Evolutionary conservation across 2,329 filamentous ascomycete species (phyloP).

Genomic region (Botrytis sinoallii): DNA sequence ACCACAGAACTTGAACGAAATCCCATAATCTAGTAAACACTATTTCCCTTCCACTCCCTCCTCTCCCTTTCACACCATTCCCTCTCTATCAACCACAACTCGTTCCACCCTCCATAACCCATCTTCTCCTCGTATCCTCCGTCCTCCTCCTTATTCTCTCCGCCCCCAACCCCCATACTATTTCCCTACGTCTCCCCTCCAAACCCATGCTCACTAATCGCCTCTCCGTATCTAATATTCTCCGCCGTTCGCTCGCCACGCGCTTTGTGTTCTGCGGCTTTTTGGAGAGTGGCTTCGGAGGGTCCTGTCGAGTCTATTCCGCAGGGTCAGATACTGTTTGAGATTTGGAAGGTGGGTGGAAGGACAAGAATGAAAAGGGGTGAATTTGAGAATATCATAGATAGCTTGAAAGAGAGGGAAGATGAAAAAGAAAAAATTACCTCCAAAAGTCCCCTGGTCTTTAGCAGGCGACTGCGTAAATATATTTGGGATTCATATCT

Average conservation of each 20-base stretch:
- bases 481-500: constrained; percentile 59
- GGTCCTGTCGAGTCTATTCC: constrained; percentile 20
- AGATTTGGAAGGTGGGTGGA: accelerated
- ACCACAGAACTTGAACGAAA: background rate
- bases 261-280: constrained; percentile 32
- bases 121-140: constrained; percentile 45
- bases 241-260: constrained; percentile 47
- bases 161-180: constrained; percentile 25
- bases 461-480: constrained; percentile 50
- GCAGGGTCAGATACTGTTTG: background rate
- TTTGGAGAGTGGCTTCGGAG: constrained; percentile 16
- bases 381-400: background rate
- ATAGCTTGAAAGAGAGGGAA: background rate
- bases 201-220: constrained; percentile 53
- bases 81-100: constrained; percentile 45
- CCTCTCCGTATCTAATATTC: constrained; percentile 54
- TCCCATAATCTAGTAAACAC: background rate
- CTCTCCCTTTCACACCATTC: background rate
- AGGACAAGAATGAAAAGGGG: accelerated
- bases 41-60: background rate
- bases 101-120: constrained; percentile 53
- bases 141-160: constrained; percentile 42
- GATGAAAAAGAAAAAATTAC: constrained; percentile 37
- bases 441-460: constrained; percentile 54
- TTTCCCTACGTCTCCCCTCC: constrained; percentile 50